These are phyloP conservation scores for Thielaviopsis punctulata DNA, from an alignment of 2,329 filamentous ascomycete genomes.

Conservation along the genomic window DNA sequence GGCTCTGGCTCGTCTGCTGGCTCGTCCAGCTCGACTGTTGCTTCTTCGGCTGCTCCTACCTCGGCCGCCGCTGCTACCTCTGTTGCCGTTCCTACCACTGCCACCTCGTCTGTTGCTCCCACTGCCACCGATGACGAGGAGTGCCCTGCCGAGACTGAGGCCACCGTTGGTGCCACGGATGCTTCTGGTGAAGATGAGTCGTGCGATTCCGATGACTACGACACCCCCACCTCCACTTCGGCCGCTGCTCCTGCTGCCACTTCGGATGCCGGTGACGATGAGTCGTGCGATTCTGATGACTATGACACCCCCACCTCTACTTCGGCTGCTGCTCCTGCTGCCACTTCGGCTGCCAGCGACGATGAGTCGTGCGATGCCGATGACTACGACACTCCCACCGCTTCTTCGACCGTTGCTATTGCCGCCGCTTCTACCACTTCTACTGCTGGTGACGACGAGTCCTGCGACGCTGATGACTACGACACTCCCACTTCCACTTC, in stretches of 20 bases:
- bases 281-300: too few relatives aligned
- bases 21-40: not conserved
- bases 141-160: not conserved
- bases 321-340: too few relatives aligned
- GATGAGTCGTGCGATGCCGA: not conserved
- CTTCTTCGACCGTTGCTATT: not conserved
- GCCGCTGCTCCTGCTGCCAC: too few relatives aligned
- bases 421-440: not conserved
- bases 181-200: too few relatives aligned
- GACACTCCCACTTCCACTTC: not conserved
- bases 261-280: too few relatives aligned
- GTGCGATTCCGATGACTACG: too few relatives aligned
- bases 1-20: not conserved
- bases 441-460: not conserved
- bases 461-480: not conserved
- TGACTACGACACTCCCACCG: not conserved
- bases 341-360: not conserved
- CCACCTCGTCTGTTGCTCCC: not conserved
- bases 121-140: conserved; percentile 4
- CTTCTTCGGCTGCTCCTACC: not conserved
- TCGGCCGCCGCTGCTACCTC: not conserved
- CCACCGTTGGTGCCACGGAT: not conserved
- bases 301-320: too few relatives aligned
- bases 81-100: not conserved
- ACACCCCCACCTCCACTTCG: not conserved